Evolutionary conservation across 2,329 filamentous ascomycete species (phyloP).

Genomic region (Colletotrichum sp.): DNA sequence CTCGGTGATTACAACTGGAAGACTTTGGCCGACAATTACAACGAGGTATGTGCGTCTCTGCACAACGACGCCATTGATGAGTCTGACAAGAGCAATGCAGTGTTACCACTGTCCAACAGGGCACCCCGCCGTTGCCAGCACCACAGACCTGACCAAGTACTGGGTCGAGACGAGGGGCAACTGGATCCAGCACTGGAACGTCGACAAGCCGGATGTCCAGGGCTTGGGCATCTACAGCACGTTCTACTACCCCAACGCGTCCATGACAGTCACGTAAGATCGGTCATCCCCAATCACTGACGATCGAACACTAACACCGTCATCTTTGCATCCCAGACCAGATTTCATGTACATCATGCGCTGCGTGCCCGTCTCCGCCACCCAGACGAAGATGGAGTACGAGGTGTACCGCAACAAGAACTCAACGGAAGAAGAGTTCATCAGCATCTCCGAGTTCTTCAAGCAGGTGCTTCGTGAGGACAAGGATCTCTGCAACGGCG

Average conservation of each 20-base stretch:
- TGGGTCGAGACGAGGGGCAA: constrained; percentile 35
- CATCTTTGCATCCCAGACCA: rapidly evolving
- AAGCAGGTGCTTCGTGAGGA: constrained; percentile 57
- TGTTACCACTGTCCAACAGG: constrained; percentile 35
- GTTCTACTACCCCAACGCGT: background rate
- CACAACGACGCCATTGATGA: rapidly evolving
- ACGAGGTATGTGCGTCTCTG: background rate
- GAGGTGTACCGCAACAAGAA: constrained; percentile 56
- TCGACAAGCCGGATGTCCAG: constrained; percentile 37
- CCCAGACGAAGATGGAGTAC: constrained; percentile 49
- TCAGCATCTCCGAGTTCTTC: constrained; percentile 51
- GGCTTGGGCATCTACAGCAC: constrained; percentile 39
- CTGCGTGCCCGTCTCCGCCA: constrained; percentile 49
- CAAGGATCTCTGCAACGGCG: constrained; percentile 52
- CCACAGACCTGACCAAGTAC: constrained; percentile 50
- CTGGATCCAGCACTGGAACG: constrained; percentile 40
- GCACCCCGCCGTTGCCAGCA: constrained; percentile 47
- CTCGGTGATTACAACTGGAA: background rate
- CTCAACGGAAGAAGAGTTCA: constrained; percentile 50
- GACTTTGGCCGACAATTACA: background rate
- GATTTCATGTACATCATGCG: constrained; percentile 57
- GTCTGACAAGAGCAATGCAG: background rate
- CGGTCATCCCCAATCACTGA: background rate
- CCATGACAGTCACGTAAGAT: background rate
- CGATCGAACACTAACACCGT: rapidly evolving